Conservation (phyloP, 441 rosid species). For the Euphorbia corollata region DNA sequence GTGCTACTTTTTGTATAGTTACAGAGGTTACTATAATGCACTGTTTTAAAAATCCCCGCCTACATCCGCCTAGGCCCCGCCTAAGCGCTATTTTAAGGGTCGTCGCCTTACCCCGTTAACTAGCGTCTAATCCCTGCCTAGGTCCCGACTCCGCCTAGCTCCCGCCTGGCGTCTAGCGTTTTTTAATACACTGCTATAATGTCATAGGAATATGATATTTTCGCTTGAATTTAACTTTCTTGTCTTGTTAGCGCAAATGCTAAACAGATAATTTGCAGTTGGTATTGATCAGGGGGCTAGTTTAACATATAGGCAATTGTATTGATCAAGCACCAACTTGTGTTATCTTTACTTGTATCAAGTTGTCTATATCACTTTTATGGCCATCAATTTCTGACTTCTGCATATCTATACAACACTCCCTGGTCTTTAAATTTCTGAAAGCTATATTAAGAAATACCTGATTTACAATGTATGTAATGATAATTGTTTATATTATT, state of each 20-base stretch:
- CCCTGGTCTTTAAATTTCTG: neutral
- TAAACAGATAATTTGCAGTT: neutral
- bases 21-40: no score
- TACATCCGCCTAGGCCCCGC: no score
- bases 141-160: no score
- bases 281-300: neutral
- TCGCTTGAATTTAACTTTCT: neutral
- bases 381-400: neutral
- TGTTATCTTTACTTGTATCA: neutral
- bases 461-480: neutral
- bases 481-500: conserved; percentile 13
- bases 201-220: neutral
- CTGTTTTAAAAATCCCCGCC: no score
- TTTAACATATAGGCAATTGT: neutral
- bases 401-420: neutral
- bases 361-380: neutral
- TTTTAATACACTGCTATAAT: no score
- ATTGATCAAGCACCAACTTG: conserved; percentile 1
- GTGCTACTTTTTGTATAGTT: neutral
- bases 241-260: neutral
- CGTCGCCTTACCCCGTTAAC: no score
- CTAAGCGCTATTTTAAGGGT: no score
- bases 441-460: neutral
- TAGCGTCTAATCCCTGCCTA: no score
- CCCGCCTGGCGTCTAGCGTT: no score